Base-by-base conservation (phyloP, 2,329 filamentous ascomycete species). In the Didymellaceae sp. region DNA sequence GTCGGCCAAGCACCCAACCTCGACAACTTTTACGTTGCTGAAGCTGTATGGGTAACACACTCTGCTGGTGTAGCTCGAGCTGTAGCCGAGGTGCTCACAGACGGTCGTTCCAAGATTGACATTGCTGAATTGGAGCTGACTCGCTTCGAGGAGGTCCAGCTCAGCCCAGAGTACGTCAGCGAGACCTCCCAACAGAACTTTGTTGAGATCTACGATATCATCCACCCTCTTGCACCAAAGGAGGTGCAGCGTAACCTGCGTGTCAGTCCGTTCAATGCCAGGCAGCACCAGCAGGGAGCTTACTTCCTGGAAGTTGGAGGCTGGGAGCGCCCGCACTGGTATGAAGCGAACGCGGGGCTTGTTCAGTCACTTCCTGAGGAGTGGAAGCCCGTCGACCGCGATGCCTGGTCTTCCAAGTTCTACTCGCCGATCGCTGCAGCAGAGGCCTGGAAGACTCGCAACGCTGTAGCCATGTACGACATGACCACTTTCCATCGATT, bases 1-100 rank as follows among this genome's bases (percentile, higher is more conserved):
- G 74, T 87, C 2, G 84, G 84, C 2, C 77, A 81, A 58, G 76
- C 82, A 0, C 83, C 84, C 6, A 78, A 77, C 11, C 67, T 87
- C 0, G 81, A 86, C 35, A 82, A 82, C 10, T 86, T 87, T 68
- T 86, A 78, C 57, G 82, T 87, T 1, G 84, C 84, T 0, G 84
- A 87, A 59, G 84, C 84, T 5, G 83, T 87, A 0, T 87, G 84
- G 84, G 84, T 86, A 1, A 87, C 84, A 14, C 84, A 87, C 56
- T 86, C 84, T 0, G 83, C 83, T 0, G 84, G 84, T 18, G 80
- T 86, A 1, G 84, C 84, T 7, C 79, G 82, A 20, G 83, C 84
- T 0, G 63, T 87, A 1, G 84, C 84, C 0, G 78, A 87, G 61
- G 62, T 84, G 0, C 70, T 87, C 20, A 86, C 83, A 0, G 76